These are phyloP conservation scores for Pichia cephalocereana DNA, from an alignment of 805 yeast genomes.

Conservation along the genomic window DNA sequence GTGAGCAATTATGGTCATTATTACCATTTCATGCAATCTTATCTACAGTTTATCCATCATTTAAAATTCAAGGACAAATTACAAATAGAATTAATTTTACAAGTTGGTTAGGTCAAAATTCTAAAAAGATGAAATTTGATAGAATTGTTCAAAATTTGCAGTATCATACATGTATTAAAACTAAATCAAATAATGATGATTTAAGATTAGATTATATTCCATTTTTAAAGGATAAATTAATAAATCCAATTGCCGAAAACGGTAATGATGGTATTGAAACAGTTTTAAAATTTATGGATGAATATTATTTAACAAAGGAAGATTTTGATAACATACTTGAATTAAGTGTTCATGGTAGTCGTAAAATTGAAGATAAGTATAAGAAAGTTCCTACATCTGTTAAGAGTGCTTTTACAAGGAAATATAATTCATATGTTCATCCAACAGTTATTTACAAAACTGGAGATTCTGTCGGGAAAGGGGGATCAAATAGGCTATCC, in stretches of 20 bases:
- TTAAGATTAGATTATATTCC: constrained; percentile 73
- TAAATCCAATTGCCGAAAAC: constrained; percentile 44
- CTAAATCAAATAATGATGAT: constrained; percentile 67
- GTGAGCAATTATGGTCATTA: constrained; percentile 91
- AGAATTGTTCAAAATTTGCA: constrained; percentile 81
- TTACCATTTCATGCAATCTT: constrained; percentile 84
- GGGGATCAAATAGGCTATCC: constrained; percentile 3
- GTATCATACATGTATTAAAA: constrained; percentile 73
- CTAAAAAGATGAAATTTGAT: constrained; percentile 68
- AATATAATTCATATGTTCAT: constrained; percentile 66
- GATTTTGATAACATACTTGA: constrained; percentile 90
- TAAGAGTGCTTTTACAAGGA: constrained; percentile 80
- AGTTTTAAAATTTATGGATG: constrained; percentile 69
- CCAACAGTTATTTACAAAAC: constrained; percentile 79
- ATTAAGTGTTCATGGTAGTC: constrained; percentile 56
- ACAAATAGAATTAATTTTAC: constrained; percentile 70
- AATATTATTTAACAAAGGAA: constrained; percentile 76
- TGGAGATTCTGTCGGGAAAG: constrained; percentile 47
- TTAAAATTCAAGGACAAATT: constrained; percentile 62
- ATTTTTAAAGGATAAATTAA: constrained; percentile 44
- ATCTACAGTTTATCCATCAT: constrained; percentile 77
- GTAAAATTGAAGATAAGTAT: constrained; percentile 31
- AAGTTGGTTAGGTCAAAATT: constrained; percentile 82
- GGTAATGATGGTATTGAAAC: constrained; percentile 58
- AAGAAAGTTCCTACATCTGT: constrained; percentile 68